A percentile compares a stretch with the other conserved stretches of the same genome.
Evolutionary conservation across 106 monocot species (phyloP).

Genomic region (Triglochin maritima): DNA sequence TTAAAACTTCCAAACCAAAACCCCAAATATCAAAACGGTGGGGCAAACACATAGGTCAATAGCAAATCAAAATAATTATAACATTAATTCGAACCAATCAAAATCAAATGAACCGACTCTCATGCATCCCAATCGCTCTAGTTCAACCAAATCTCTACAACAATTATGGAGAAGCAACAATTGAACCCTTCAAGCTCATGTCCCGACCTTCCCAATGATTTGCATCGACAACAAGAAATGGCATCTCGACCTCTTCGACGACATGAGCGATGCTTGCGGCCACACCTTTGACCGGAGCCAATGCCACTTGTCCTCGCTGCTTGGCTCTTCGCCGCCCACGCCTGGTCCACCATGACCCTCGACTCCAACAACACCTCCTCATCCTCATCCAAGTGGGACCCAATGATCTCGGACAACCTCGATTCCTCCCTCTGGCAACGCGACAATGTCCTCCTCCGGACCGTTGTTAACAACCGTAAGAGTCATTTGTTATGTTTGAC

Average conservation of each 20-base stretch:
- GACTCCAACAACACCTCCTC: not conserved
- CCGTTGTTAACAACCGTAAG: too few species aligned
- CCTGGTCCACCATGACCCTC: slow-evolving; percentile 49
- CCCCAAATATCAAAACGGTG: too few species aligned
- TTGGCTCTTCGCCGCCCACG: slow-evolving; percentile 89
- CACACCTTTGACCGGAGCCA: slow-evolving; percentile 58
- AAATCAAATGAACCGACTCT: too few species aligned
- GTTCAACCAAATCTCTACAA: too few species aligned
- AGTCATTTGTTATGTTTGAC: too few species aligned
- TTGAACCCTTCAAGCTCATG: slow-evolving; percentile 19
- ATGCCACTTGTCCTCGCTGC: slow-evolving; percentile 98
- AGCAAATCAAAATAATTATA: too few species aligned
- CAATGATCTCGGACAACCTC: slow-evolving; percentile 80
- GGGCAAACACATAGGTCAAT: too few species aligned
- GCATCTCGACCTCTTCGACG: slow-evolving; percentile 81
- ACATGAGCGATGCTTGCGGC: slow-evolving; percentile 80
- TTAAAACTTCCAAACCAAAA: too few species aligned
- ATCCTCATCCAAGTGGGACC: slow-evolving; percentile 15
- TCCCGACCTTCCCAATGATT: slow-evolving; percentile 56
- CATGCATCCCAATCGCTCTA: too few species aligned
- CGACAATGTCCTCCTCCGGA: slow-evolving; percentile 34
- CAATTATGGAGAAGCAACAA: slow-evolving; percentile 20
- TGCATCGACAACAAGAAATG: slow-evolving; percentile 29
- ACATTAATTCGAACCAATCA: too few species aligned
- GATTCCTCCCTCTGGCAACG: slow-evolving; percentile 43